Evolutionary conservation across 495 filamentous ascomycete genomes (phyloP).

Genomic region (Xylaria scruposa): DNA sequence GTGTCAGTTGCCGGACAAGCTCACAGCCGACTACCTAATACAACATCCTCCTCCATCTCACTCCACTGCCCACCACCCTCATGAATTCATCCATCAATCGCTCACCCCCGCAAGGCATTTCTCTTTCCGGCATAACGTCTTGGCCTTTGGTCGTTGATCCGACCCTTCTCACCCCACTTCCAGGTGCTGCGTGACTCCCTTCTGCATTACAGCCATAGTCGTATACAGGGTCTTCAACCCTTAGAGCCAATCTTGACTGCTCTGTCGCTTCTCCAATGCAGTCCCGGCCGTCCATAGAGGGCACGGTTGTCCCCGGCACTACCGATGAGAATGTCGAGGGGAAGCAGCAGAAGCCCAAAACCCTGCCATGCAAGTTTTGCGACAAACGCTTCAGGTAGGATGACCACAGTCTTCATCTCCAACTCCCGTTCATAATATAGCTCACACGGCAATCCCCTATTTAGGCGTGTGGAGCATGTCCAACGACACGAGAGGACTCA

Average conservation of each 20-base stretch:
- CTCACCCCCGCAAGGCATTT: slow-evolving; percentile 44
- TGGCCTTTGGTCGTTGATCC: slow-evolving; percentile 34
- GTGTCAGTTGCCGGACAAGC: slow-evolving; percentile 41
- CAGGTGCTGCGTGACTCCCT: slow-evolving; percentile 46
- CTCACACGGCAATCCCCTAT: slow-evolving; percentile 42
- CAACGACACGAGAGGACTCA: slow-evolving; percentile 67
- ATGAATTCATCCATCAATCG: slow-evolving; percentile 47
- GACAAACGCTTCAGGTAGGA: slow-evolving; percentile 62
- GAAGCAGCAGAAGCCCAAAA: slow-evolving; percentile 61
- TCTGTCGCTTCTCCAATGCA: slow-evolving; percentile 48
- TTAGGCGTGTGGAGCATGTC: slow-evolving; percentile 65
- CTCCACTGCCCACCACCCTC: slow-evolving; percentile 33
- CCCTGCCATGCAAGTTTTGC: slow-evolving; percentile 62
- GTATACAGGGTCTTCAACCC: slow-evolving; percentile 43
- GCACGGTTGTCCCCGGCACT: slow-evolving; percentile 45
- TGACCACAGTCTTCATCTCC: slow-evolving; percentile 37
- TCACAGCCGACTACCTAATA: slow-evolving; percentile 37
- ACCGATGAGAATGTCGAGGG: slow-evolving; percentile 55
- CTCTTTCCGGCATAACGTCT: slow-evolving; percentile 47
- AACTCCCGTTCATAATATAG: slow-evolving; percentile 50
- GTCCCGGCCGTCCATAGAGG: slow-evolving; percentile 58
- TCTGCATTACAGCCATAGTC: slow-evolving; percentile 45
- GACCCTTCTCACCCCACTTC: slow-evolving; percentile 45
- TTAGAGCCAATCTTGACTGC: slow-evolving; percentile 48
- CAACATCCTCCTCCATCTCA: slow-evolving; percentile 24